phyloP scores from a whole-genome alignment of 352 stramenopile species.

The Lagenidium giganteum region DNA sequence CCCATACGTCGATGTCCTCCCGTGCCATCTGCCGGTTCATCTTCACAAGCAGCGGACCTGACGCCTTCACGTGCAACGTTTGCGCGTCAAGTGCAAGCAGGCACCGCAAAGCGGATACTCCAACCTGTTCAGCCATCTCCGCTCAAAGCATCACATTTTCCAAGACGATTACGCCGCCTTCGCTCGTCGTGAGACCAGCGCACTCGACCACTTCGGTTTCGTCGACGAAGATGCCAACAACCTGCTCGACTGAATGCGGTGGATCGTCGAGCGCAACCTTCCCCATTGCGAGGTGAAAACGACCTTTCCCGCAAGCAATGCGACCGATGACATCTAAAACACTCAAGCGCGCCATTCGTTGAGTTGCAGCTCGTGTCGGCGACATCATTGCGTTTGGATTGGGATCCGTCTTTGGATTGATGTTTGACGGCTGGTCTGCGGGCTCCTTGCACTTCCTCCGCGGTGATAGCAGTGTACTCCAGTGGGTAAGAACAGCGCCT shows the following conservation, averaged over 20 bases:
- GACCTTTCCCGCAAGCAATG: not conserved
- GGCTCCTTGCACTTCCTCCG: not conserved
- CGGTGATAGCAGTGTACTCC: not conserved
- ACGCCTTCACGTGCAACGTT: slow-evolving; percentile 1
- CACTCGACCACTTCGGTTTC: slow-evolving; percentile 3
- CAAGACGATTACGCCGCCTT: not conserved
- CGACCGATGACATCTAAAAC: slow-evolving; percentile 1
- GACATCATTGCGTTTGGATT: not conserved
- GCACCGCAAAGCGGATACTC: not conserved
- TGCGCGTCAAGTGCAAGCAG: not conserved
- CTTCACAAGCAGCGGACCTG: too few relatives aligned
- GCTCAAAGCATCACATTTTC: slow-evolving; percentile 1
- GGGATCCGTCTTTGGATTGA: slow-evolving; percentile 5
- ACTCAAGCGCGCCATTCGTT: slow-evolving; percentile 5
- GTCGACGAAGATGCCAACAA: slow-evolving; percentile 6
- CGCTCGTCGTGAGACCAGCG: not conserved
- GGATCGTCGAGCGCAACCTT: slow-evolving; percentile 8
- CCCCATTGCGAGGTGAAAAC: slow-evolving; percentile 12
- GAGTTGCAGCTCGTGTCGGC: slow-evolving; percentile 2
- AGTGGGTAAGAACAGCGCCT: not conserved
- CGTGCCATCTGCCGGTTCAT: too few relatives aligned
- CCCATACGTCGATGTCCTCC: too few relatives aligned
- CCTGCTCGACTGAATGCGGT: slow-evolving; percentile 9
- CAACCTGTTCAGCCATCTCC: slow-evolving; percentile 6
- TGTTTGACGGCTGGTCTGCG: slow-evolving; percentile 10